phyloP scores from a whole-genome alignment of 768 basidiomycete genomes.

The Lepiota subincarnata region DNA sequence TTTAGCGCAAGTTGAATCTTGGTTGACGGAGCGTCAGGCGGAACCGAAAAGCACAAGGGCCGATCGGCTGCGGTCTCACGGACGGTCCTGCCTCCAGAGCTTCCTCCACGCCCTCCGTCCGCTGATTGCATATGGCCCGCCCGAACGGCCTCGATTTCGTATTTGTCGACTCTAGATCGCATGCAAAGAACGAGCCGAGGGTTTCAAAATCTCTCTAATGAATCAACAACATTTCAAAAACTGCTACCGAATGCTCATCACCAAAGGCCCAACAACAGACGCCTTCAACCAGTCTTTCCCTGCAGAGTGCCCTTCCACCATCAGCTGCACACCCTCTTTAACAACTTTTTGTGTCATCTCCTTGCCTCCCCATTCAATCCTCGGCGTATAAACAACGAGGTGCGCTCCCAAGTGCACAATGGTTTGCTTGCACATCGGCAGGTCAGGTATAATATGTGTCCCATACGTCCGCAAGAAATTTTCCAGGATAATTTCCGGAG shows the following conservation, averaged over 20 bases:
- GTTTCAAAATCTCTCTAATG: too few species aligned
- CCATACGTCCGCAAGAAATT: constrained; percentile 47
- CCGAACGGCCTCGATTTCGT: too few species aligned
- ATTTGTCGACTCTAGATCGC: too few species aligned
- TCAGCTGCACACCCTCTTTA: constrained; percentile 41
- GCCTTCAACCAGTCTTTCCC: constrained; percentile 18
- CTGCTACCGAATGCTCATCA: not conserved
- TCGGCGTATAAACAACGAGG: constrained; percentile 46
- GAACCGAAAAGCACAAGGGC: too few species aligned
- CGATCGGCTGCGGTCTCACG: too few species aligned
- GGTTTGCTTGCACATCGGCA: constrained; percentile 30
- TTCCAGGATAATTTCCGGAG: constrained; percentile 32
- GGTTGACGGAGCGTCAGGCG: too few species aligned
- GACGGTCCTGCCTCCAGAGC: too few species aligned
- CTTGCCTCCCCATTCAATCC: constrained; percentile 45
- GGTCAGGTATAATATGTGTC: constrained; percentile 20
- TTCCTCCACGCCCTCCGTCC: too few species aligned
- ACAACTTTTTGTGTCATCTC: constrained; percentile 47
- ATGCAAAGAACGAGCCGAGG: too few species aligned
- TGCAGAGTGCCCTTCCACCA: constrained; percentile 31
- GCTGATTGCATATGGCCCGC: too few species aligned
- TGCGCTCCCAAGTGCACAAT: constrained; percentile 53
- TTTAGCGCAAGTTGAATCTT: too few species aligned
- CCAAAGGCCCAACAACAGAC: constrained; percentile 23
- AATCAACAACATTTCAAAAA: too few species aligned